Evolutionary conservation across 768 basidiomycete genomes (phyloP), one percentile per base, ranked within the genome.

Genomic region (Podaxis carcinomalis): DNA sequence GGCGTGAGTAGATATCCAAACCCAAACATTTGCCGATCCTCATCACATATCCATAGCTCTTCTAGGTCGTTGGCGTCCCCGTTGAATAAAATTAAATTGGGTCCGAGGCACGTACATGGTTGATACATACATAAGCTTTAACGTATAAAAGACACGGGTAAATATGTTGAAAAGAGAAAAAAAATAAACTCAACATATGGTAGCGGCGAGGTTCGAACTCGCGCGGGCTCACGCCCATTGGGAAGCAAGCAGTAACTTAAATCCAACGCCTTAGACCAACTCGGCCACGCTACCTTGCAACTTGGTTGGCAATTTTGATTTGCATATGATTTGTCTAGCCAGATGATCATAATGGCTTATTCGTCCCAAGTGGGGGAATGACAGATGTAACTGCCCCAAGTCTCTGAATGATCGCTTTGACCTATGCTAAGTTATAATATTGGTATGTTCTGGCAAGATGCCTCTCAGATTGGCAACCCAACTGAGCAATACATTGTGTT

Each of bases 221-320:
- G 86, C 88, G 89, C 87, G 88, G 87, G 79, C 80, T 84, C 80
- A 40, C 85, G 80, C 84, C 86, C 87, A 89, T 89, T 88, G 86
- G 88, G 87, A 89, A 81, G 84, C 87, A 87, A 78, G 74, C 69
- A 65, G 49, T 51, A 68, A 69, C 88, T 89, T 90, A 90, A 90
- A 88, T 88, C 88, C 87, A 88, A 89, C 88, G 86, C 88, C 88
- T 89, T 90, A 89, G 87, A 89, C 87, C 88, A 79, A 88, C 88
- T 90, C 88, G 88, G 88, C 86, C 88, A 90, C 85, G 82, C 83
- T 85, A 79, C 78, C 79, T 53, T 63, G 62, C 57, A 39, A 54
- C 32, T 37, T n/a, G 35, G 46, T 56, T 46, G 28, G 6, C 37
- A n/a, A 13, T 1, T 32, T 37, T 57, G 27, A 28, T 28, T 28